Evolutionary conservation across 176 grass and related monocot species (phyloP).

Genomic region (Zea mays): Zm-B73-REFERENCE-NAM-5.0 NC_050099.1:88371501-88372000

Average conservation of each 20-base stretch:
- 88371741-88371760: conserved; percentile 17
- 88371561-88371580: no score
- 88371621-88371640: no score
- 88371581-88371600: no score
- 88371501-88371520: background rate
- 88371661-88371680: background rate
- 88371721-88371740: background rate
- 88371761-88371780: background rate
- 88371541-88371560: no score
- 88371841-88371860: conserved; percentile 19
- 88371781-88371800: conserved; percentile 3
- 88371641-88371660: no score
- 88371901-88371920: background rate
- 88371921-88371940: background rate
- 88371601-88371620: no score
- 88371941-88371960: background rate
- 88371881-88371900: background rate
- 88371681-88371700: conserved; percentile 24
- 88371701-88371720: conserved; percentile 7
- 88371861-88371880: conserved; percentile 1
- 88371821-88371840: background rate
- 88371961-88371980: background rate
- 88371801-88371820: background rate
- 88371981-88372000: conserved; percentile 13
- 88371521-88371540: no score